These are phyloP conservation scores for Capniomyces stellatus DNA, from an alignment of 371 early-diverging fungal genomes.

Conservation along the genomic window DNA sequence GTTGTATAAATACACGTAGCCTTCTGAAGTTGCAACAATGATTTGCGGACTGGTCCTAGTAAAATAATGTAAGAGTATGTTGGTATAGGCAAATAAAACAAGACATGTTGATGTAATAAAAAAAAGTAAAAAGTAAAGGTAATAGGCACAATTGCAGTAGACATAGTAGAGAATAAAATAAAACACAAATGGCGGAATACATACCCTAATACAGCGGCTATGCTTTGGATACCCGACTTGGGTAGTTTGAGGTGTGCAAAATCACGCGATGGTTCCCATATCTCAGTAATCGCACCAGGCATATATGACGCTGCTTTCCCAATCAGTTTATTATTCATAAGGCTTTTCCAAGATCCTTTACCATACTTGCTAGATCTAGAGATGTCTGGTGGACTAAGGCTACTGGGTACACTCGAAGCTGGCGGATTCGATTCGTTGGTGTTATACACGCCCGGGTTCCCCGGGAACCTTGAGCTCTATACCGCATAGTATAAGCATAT, in stretches of 20 bases:
- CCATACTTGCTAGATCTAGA: too few relatives aligned
- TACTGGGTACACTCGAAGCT: not conserved
- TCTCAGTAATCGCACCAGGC: slow-evolving; percentile 72
- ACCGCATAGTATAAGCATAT: too few relatives aligned
- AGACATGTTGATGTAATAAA: too few relatives aligned
- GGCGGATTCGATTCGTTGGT: too few relatives aligned
- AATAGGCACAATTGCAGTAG: too few relatives aligned
- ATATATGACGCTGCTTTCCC: slow-evolving; percentile 65
- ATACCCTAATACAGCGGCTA: slow-evolving; percentile 44
- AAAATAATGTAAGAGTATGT: too few relatives aligned
- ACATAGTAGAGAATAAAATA: too few relatives aligned
- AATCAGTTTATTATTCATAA: slow-evolving; percentile 35
- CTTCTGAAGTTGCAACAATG: slow-evolving; percentile 82
- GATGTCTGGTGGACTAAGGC: slow-evolving; percentile 6
- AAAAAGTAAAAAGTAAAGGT: too few relatives aligned
- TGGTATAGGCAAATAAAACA: too few relatives aligned
- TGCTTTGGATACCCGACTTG: slow-evolving; percentile 52
- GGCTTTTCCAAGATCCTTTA: slow-evolving; percentile 18
- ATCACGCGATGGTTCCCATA: slow-evolving; percentile 88
- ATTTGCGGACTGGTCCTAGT: slow-evolving; percentile 54
- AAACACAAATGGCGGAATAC: too few relatives aligned
- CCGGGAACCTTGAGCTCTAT: too few relatives aligned
- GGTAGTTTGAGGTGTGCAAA: slow-evolving; percentile 84
- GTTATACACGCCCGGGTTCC: too few relatives aligned
- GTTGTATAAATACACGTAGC: slow-evolving; percentile 75